A percentile compares a stretch with the other conserved stretches of the same genome.
Conservation (phyloP, 306 rosid species). For the Quercus mongolica region DNA sequence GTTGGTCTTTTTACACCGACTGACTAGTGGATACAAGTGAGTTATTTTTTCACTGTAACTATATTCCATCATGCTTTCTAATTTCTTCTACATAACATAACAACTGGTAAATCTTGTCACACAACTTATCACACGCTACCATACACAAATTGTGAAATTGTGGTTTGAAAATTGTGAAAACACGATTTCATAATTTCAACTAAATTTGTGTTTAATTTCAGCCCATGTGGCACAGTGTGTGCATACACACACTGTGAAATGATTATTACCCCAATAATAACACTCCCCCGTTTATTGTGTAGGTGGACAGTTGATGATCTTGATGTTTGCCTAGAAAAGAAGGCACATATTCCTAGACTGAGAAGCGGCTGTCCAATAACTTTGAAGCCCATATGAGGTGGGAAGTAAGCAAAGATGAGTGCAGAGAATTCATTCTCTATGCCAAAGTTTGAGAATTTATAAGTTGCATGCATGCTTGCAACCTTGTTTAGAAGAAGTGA, state of each 20-base stretch:
- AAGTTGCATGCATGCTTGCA: background rate
- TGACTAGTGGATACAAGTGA: constrained; percentile 57
- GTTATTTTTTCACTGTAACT: constrained; percentile 23
- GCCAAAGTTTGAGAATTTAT: constrained; percentile 6
- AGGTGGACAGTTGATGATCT: constrained; percentile 71
- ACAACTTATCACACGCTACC: too few relatives aligned
- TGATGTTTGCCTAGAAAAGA: constrained; percentile 64
- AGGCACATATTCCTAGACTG: constrained; percentile 66
- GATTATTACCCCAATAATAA: background rate
- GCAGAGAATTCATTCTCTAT: background rate
- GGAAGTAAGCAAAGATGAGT: constrained; percentile 8
- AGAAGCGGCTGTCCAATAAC: constrained; percentile 68
- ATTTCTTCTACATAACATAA: background rate
- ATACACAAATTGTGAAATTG: too few relatives aligned
- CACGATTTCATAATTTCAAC: too few relatives aligned
- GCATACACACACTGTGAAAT: too few relatives aligned
- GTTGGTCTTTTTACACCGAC: constrained; percentile 59
- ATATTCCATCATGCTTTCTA: background rate
- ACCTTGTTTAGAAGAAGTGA: background rate
- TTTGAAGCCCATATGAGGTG: constrained; percentile 43
- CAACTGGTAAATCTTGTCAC: too few relatives aligned
- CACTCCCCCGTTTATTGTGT: background rate
- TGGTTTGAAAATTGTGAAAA: too few relatives aligned
- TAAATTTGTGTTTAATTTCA: too few relatives aligned
- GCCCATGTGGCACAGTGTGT: too few relatives aligned